These are phyloP conservation scores for Annulohypoxylon moriforme DNA, from an alignment of 495 filamentous ascomycete genomes.

Conservation along the genomic window DNA sequence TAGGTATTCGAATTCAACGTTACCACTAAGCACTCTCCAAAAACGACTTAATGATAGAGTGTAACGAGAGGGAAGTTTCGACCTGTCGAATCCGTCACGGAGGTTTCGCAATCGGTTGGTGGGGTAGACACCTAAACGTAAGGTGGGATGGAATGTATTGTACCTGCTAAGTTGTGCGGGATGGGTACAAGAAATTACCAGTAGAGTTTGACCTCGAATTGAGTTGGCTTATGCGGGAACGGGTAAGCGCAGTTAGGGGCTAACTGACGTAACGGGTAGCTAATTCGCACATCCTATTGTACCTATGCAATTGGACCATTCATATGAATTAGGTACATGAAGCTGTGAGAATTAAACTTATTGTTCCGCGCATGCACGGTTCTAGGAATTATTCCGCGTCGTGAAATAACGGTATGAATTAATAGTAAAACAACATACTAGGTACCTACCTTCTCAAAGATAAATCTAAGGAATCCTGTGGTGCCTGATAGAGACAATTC, in stretches of 20 bases:
- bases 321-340: not conserved
- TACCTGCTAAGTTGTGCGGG: not conserved
- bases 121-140: not conserved
- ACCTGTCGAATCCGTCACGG: conserved; percentile 6
- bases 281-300: not conserved
- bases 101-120: conserved; percentile 5
- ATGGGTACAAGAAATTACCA: not conserved
- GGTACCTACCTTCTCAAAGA: not conserved
- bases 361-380: not conserved
- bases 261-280: conserved; percentile 3
- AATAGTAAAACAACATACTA: not conserved
- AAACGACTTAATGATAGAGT: not conserved
- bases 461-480: too few relatives aligned
- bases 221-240: conserved; percentile 8
- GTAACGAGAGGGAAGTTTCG: not conserved
- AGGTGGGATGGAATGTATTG: not conserved
- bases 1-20: conserved; percentile 3
- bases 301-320: not conserved
- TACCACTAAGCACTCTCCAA: not conserved
- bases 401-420: not conserved
- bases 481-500: too few relatives aligned
- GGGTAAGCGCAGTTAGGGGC: conserved; percentile 13
- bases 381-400: not conserved
- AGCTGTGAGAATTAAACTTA: not conserved
- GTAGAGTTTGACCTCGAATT: not conserved